A percentile compares a stretch with the other conserved stretches of the same genome.
These are phyloP conservation scores for Misopates orontium DNA, from an alignment of 257 asterid species.

Conservation along the genomic window DNA sequence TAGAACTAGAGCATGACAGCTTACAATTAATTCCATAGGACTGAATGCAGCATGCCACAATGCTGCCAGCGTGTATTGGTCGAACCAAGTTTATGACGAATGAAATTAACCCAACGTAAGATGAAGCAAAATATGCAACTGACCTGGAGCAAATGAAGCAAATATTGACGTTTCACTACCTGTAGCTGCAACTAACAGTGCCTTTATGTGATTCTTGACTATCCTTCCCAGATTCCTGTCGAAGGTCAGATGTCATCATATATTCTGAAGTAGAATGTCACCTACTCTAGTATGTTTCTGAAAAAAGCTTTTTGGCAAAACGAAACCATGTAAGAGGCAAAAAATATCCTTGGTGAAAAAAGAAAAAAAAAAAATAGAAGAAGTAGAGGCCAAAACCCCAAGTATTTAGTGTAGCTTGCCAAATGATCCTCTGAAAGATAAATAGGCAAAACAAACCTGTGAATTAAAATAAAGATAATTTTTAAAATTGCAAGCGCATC, in stretches of 20 bases:
- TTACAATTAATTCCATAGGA: constrained; percentile 79
- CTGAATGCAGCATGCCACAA: constrained; percentile 79
- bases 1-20: constrained; percentile 20
- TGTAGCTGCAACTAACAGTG: constrained; percentile 87
- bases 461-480: no score
- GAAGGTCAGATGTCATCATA: constrained; percentile 24
- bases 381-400: no score
- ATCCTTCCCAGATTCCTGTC: constrained; percentile 93
- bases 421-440: no score
- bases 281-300: constrained; percentile 13
- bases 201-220: constrained; percentile 87
- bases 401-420: no score
- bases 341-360: no score
- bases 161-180: constrained; percentile 94
- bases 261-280: constrained; percentile 8
- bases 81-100: constrained; percentile 36
- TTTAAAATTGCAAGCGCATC: no score
- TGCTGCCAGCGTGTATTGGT: constrained; percentile 61
- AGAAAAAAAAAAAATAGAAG: no score
- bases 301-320: no score
- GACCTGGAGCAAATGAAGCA: constrained; percentile 97
- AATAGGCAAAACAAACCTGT: no score
- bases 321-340: no score
- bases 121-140: constrained; percentile 15
- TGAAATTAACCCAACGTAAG: constrained; percentile 17